A percentile compares a stretch with the other conserved stretches of the same genome.
Conservation (phyloP, 1,139 yeast species). For the Sugiyamaella pinicola region DNA sequence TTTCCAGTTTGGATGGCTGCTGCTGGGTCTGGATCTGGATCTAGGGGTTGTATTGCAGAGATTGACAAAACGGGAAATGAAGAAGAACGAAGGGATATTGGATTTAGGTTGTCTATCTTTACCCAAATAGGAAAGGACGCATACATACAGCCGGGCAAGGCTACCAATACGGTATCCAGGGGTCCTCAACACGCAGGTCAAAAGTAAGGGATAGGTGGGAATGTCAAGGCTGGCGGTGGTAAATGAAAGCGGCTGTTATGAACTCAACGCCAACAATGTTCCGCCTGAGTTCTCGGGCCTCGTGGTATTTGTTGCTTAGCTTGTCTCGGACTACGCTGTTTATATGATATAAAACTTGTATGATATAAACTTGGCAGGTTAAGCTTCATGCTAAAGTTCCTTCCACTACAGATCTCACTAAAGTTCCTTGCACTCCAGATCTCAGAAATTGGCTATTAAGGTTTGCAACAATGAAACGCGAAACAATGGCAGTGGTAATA, state of each 20-base stretch:
- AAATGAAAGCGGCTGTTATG: background rate
- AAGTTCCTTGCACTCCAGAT: no score
- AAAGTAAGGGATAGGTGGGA: conserved; percentile 13
- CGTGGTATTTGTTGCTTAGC: background rate
- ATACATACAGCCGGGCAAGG: background rate
- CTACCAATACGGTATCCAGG: conserved; percentile 3
- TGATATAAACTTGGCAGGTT: no score
- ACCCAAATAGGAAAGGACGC: background rate
- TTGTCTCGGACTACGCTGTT: background rate
- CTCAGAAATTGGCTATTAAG: no score
- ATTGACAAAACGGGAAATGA: conserved; percentile 10
- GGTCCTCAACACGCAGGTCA: background rate
- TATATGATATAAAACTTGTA: no score
- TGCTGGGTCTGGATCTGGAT: conserved; percentile 9
- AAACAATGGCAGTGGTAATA: background rate
- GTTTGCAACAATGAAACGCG: no score
- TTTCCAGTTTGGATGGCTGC: background rate
- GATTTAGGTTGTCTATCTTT: conserved; percentile 15
- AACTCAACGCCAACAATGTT: background rate
- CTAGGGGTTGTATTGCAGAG: conserved; percentile 18
- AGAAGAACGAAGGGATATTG: conserved; percentile 17
- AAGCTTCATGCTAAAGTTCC: no score
- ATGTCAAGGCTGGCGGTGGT: conserved; percentile 9
- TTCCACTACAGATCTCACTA: no score
- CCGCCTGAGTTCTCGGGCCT: conserved; percentile 2